Base-by-base conservation (phyloP, 108 stramenopile genomes). In the Craspedostauros australis region DNA sequence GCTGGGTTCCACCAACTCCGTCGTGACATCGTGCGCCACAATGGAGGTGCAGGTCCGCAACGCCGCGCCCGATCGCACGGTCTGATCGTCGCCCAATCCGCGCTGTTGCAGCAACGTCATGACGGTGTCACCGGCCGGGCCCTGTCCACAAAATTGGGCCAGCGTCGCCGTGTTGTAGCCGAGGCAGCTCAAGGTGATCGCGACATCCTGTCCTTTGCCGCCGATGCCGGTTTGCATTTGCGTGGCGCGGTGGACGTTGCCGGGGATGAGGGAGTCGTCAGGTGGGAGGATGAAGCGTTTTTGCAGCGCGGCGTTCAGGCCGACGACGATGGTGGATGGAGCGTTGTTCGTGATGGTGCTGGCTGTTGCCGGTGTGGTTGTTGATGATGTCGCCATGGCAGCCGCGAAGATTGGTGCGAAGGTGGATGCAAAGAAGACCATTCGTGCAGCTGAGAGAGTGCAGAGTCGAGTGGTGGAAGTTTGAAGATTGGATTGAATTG, bases 121-220 rank as follows among this genome's bases (percentile, higher is more conserved):
- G 0, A 86, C 85, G 0, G 68, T 36, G 55, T 88, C 87, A 22
- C 91, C 91, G 27, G 66, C 82, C 5, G 72, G 29, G 4, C 91
- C 91, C 21, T 4, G 36, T 5, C 90, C 90, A 3, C 88, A 31
- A 55, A 92, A 92, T 68, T 92, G 86, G 2, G 79, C 74, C 39
- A 92, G 50, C 26, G 70, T 18, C 1, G 16, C 34, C 20, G 38
- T 33, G 3, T 34, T 29, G 8, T 41, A 42, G 0, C 26, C 23
- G 12, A 86, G 44, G 37, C 86, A 87, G 21, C 66, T 57, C 46
- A 91, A 24, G 7, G 86, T 71, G 33, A 88, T 78, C 29, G 79
- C 91, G 5, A 86, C 91, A 62, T 88, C 91, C 60, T 92, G 91
- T 0, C 86, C 91, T 48, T 92, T 92, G 23, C 91, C 91, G 4